These are phyloP conservation scores for Raffaelea arxii DNA, from an alignment of 2,329 filamentous ascomycete genomes.

Conservation along the genomic window DNA sequence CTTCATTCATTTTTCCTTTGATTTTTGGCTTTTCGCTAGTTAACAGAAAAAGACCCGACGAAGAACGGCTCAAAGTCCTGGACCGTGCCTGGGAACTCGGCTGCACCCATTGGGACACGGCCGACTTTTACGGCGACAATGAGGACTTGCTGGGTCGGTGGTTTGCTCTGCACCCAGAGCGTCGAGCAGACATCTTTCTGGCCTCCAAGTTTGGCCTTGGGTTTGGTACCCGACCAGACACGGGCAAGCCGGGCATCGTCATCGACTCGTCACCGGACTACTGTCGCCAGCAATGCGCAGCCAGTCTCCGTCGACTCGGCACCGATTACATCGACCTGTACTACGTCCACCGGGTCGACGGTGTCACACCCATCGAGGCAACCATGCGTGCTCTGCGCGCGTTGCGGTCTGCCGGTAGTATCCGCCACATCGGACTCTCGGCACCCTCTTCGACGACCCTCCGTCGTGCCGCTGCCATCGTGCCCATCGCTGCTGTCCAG, in stretches of 20 bases:
- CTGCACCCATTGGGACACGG: constrained; percentile 41
- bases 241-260: constrained; percentile 8
- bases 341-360: constrained; percentile 41
- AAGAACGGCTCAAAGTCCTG: constrained; percentile 32
- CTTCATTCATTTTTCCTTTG: not conserved
- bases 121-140: constrained; percentile 34
- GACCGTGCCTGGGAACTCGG: constrained; percentile 36
- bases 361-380: constrained; percentile 32
- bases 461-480: constrained; percentile 38
- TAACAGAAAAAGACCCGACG: constrained; percentile 24
- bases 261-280: constrained; percentile 21
- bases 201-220: constrained; percentile 17
- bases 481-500: constrained; percentile 37
- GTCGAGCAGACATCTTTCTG: constrained; percentile 38
- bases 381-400: constrained; percentile 37
- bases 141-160: constrained; percentile 41
- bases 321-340: constrained; percentile 45
- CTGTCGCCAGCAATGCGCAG: constrained; percentile 18
- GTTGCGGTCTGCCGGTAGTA: constrained; percentile 41
- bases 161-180: constrained; percentile 37
- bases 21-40: not conserved
- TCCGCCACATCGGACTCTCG: constrained; percentile 45
- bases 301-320: constrained; percentile 35
- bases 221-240: constrained; percentile 22
- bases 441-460: constrained; percentile 40